Conservation (phyloP, 2,329 filamentous ascomycete genomes). For the Cryoendolithus antarcticus region DNA sequence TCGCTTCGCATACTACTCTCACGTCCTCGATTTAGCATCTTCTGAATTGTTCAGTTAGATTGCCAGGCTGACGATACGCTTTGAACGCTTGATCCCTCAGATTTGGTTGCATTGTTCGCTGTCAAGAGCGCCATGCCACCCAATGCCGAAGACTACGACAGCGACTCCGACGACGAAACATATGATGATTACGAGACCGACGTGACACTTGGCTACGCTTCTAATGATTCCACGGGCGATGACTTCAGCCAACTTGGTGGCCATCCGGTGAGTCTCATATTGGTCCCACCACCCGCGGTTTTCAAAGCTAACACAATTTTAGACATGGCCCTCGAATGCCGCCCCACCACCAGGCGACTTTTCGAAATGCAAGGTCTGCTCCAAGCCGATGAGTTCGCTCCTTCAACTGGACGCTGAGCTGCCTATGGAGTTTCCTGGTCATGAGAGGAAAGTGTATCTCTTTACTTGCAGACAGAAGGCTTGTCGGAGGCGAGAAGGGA, state of each 20-base stretch:
- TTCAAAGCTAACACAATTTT: not conserved
- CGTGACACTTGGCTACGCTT: conserved; percentile 81
- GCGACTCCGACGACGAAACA: conserved; percentile 61
- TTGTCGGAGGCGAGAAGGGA: conserved; percentile 73
- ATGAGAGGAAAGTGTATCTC: conserved; percentile 79
- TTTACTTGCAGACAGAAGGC: conserved; percentile 67
- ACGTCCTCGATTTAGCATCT: no score
- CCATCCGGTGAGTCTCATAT: conserved; percentile 52
- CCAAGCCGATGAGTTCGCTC: conserved; percentile 67
- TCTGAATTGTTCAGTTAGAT: no score
- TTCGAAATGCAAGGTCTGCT: conserved; percentile 79
- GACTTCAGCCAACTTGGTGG: conserved; percentile 81
- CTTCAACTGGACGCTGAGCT: conserved; percentile 87
- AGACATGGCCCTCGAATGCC: conserved; percentile 75
- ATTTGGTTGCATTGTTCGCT: no score
- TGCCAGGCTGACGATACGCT: no score
- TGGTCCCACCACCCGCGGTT: no score
- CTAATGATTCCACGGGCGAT: conserved; percentile 67
- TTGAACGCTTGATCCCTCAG: no score
- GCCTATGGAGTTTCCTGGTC: conserved; percentile 70
- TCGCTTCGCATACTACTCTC: no score
- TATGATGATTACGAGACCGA: conserved; percentile 63
- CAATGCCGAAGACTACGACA: conserved; percentile 52
- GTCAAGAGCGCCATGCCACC: no score
- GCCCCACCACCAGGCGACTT: conserved; percentile 62